Conservation (phyloP, 768 basidiomycete species). For the Myochromella boudieri region DNA sequence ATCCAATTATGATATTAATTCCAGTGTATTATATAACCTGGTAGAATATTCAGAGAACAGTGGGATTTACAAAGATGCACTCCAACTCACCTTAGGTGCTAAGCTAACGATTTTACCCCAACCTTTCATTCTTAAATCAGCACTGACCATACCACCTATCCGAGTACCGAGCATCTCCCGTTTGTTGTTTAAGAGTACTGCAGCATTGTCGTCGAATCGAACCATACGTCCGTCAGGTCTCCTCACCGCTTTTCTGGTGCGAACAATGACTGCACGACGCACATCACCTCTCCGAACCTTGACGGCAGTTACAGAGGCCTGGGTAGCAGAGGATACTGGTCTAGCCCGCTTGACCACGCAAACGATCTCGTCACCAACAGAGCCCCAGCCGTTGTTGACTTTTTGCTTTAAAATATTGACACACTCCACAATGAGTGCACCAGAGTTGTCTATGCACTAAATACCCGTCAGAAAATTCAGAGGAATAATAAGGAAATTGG, state of each 20-base stretch:
- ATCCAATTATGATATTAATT: too few species aligned
- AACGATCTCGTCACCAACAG: constrained; percentile 93
- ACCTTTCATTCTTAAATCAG: constrained; percentile 85
- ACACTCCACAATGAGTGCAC: constrained; percentile 91
- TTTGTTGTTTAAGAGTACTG: constrained; percentile 92
- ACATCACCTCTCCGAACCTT: constrained; percentile 95
- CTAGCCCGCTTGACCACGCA: constrained; percentile 92
- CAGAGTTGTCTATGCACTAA: constrained; percentile 98
- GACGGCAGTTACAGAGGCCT: constrained; percentile 72
- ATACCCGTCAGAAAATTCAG: background rate
- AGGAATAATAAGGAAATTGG: constrained; percentile 22
- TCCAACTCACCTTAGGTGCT: constrained; percentile 83
- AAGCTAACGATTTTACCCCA: constrained; percentile 94
- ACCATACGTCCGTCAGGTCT: constrained; percentile 87
- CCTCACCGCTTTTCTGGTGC: constrained; percentile 83
- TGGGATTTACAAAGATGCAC: too few species aligned
- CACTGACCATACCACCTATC: constrained; percentile 91
- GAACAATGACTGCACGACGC: constrained; percentile 92
- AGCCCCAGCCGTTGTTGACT: constrained; percentile 92
- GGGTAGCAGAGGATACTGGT: constrained; percentile 66
- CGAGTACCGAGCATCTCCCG: constrained; percentile 94
- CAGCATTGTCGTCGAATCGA: constrained; percentile 96
- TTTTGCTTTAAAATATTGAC: constrained; percentile 96
- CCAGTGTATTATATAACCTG: too few species aligned
- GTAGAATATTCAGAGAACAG: too few species aligned